A percentile compares a stretch with the other conserved stretches of the same genome.
These are phyloP conservation scores for Fusarium equiseti DNA, from an alignment of 2,329 filamentous ascomycete genomes.

Conservation along the genomic window DNA sequence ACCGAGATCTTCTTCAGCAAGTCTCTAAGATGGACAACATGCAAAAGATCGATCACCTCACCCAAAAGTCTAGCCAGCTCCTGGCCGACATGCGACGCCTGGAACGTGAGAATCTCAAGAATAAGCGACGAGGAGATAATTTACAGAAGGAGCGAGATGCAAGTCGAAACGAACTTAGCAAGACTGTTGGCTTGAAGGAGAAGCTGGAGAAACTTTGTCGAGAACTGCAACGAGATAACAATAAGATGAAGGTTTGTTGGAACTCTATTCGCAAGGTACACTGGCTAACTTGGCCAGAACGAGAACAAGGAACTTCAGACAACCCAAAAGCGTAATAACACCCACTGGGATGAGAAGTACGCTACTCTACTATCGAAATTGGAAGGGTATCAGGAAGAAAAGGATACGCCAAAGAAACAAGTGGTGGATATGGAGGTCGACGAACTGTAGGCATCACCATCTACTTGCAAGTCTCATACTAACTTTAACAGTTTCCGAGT, in stretches of 20 bases:
- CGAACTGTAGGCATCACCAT: slow-evolving; percentile 74
- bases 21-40: slow-evolving; percentile 93
- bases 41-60: slow-evolving; percentile 90
- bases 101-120: slow-evolving; percentile 93
- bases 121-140: slow-evolving; percentile 93
- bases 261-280: not conserved
- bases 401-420: slow-evolving; percentile 83
- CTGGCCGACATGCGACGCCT: slow-evolving; percentile 95
- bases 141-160: slow-evolving; percentile 97
- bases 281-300: slow-evolving; percentile 66
- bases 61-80: slow-evolving; percentile 91
- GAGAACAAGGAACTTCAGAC: slow-evolving; percentile 94
- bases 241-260: slow-evolving; percentile 87
- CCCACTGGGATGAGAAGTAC: slow-evolving; percentile 87
- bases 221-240: slow-evolving; percentile 96
- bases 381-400: slow-evolving; percentile 88
- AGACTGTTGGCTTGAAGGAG: slow-evolving; percentile 91
- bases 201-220: slow-evolving; percentile 96
- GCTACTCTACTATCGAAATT: slow-evolving; percentile 84
- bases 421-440: slow-evolving; percentile 89
- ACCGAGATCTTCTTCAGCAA: slow-evolving; percentile 87
- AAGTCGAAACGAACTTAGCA: slow-evolving; percentile 86
- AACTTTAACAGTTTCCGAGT: slow-evolving; percentile 74
- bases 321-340: slow-evolving; percentile 83
- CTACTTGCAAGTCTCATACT: not conserved